Evolutionary conservation across 306 rosid species (phyloP), one percentile per base, ranked within the genome.

Genomic region (Canavalia ensiformis): DNA sequence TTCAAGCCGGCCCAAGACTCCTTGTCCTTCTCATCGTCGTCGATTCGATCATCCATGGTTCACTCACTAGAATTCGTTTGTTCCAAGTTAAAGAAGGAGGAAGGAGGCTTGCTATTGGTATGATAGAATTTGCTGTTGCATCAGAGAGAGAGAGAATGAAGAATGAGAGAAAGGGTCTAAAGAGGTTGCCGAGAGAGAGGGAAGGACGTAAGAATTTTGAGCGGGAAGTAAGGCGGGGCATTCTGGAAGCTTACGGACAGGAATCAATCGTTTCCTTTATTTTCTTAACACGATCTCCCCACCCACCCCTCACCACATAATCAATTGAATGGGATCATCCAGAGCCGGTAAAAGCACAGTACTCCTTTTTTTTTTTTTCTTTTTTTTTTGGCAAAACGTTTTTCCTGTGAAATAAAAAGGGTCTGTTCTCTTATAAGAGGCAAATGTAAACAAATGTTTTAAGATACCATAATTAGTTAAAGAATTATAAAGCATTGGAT

Each of bases 21-120:
- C 77, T 67, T 86, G 7, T 93, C 94, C 65, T 66, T 86, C 1
- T 89, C 97, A 11, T 90, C 98, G 6, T 96, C 99, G 13, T 89
- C 97, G 45, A 77, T 82, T 68, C 88, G 80, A 4, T 91, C 95
- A 8, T 89, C 92, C 97, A 90, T 93, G 37, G 1, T 56, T 31
- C 34, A 41, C 8, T 74, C 12, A n/a, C 6, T 9, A 74, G 69
- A 42, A 64, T 0, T 7, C 25, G 35, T 35, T 58, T 34, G 50
- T 28, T 83, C 28, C 12, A 25, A 65, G 35, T n/a, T 64, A 46
- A 8, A 4, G 31, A 37, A 18, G 52, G 18, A 37, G 34, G 76
- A 46, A 37, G 59, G 46, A 30, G 41, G 3, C 30, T 4, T 69
- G 58, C 30, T 12, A 44, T 12, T 3, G 46, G 45, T n/a, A 13